phyloP scores from a whole-genome alignment of 2,329 filamentous ascomycete species.

The Alternaria alternata region DNA sequence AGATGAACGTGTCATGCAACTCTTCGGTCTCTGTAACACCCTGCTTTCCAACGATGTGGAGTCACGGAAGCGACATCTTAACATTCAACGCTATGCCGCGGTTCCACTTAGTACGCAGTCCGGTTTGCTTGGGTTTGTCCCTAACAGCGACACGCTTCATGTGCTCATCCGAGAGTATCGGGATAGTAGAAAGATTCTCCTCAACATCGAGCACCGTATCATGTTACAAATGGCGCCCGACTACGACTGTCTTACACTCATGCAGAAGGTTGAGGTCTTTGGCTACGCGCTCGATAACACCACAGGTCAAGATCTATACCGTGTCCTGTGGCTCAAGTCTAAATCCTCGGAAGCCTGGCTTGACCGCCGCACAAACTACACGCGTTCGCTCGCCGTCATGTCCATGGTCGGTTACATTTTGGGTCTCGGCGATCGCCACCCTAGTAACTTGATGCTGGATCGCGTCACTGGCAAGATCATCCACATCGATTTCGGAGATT shows the following conservation, averaged over 20 bases:
- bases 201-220: conserved; percentile 99
- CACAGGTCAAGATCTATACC: conserved; percentile 96
- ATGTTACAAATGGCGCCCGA: conserved; percentile 99
- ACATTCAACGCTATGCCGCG: conserved; percentile 94
- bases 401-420: conserved; percentile 99
- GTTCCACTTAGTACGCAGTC: conserved; percentile 97
- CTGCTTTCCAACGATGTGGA: conserved; percentile 92
- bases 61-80: conserved; percentile 95
- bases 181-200: conserved; percentile 93
- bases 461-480: conserved; percentile 95
- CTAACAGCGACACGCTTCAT: conserved; percentile 96
- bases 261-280: conserved; percentile 99
- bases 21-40: conserved; percentile 97
- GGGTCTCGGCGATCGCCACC: conserved; percentile 93
- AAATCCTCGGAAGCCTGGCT: conserved; percentile 98
- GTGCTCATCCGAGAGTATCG: conserved; percentile 97
- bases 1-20: conserved; percentile 98
- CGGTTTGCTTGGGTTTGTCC: conserved; percentile 93
- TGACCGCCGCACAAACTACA: conserved; percentile 98
- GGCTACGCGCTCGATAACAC: conserved; percentile 99
- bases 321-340: conserved; percentile 97
- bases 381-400: conserved; percentile 96
- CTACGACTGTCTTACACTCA: conserved; percentile 96
- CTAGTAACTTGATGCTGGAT: conserved; percentile 97
- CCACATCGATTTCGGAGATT: conserved; percentile 99